Conservation (phyloP, 2,329 filamentous ascomycete genomes). For the Sphaerulina vaccinii region DNA sequence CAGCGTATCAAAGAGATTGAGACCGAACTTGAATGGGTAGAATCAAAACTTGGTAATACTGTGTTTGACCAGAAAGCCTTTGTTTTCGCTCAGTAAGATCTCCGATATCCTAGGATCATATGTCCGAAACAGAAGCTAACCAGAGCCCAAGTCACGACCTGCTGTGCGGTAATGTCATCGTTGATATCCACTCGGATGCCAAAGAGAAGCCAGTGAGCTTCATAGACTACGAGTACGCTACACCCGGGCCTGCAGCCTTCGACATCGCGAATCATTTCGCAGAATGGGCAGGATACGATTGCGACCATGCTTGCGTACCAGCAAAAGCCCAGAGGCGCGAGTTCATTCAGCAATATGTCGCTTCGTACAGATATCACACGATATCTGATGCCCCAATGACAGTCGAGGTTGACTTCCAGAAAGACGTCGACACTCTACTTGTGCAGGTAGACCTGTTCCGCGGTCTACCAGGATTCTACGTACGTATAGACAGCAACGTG, state of each 20-base stretch:
- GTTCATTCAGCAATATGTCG: constrained; percentile 82
- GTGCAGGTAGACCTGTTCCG: constrained; percentile 83
- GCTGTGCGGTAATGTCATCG: constrained; percentile 93
- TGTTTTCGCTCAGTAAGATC: constrained; percentile 72
- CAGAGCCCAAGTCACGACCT: constrained; percentile 65
- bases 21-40: constrained; percentile 68
- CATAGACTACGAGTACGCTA: constrained; percentile 98
- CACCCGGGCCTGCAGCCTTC: constrained; percentile 89
- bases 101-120: neutral
- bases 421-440: constrained; percentile 68
- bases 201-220: constrained; percentile 61
- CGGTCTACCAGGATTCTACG: constrained; percentile 81
- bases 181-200: constrained; percentile 42
- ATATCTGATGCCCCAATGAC: constrained; percentile 43
- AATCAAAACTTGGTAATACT: constrained; percentile 67
- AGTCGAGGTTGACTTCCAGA: constrained; percentile 49
- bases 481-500: neutral
- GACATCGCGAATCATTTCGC: constrained; percentile 98
- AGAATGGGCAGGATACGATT: constrained; percentile 97
- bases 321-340: constrained; percentile 71
- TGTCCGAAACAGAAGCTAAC: neutral
- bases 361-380: constrained; percentile 59
- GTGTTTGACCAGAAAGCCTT: constrained; percentile 76
- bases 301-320: constrained; percentile 81
- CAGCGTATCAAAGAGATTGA: constrained; percentile 68